Base-by-base conservation (phyloP, 495 filamentous ascomycete species). In the Neurospora tetrasperma region DNA sequence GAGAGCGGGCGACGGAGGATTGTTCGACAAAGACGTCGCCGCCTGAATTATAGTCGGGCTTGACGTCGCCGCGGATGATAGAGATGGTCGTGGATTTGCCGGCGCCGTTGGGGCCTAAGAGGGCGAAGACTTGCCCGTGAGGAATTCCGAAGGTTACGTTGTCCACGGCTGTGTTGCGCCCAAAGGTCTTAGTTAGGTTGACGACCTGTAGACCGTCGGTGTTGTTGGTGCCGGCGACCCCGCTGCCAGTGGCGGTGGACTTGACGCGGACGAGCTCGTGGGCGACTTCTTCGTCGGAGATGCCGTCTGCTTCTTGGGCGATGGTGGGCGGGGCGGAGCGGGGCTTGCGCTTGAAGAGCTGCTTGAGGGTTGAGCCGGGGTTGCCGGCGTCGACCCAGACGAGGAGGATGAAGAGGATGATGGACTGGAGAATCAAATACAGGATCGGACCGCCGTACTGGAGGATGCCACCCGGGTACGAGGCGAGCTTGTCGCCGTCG, bases 41-140 rank as follows among this genome's bases (percentile, higher is more conserved):
- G 42, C 82, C 81, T 71, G 83, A 82, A 42, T 81, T 79, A 59
- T 80, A 80, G 70, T 85, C 84, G 0, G 93, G 92, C 41, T 88
- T 86, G 70, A 94, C 85, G 75, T 97, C 93, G n/a, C 93, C 94
- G 72, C 94, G 88, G 79, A 97, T 92, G 44, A 96, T 83, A 20
- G 87, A 90, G 80, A 97, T 94, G 8, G 90, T 95, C 5, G 93
- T 96, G 5, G 89, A 91, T 77, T 97, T 97, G 69, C 94, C 94
- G 1, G 94, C 94, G 35, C 93, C 94, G 78, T 97, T 97, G 27
- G 93, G 93, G 7, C 94, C 94, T 6, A 97, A 87, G 1, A 96
- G 86, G 23, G 93, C 93, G 79, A 96, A 96, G 16, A 94, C 90
- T 78, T 96, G 91, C 71, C 90, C 89, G 69, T 87, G 88, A 42